phyloP scores from a whole-genome alignment of 208 protist species.

The Borovskyia barvae region DNA sequence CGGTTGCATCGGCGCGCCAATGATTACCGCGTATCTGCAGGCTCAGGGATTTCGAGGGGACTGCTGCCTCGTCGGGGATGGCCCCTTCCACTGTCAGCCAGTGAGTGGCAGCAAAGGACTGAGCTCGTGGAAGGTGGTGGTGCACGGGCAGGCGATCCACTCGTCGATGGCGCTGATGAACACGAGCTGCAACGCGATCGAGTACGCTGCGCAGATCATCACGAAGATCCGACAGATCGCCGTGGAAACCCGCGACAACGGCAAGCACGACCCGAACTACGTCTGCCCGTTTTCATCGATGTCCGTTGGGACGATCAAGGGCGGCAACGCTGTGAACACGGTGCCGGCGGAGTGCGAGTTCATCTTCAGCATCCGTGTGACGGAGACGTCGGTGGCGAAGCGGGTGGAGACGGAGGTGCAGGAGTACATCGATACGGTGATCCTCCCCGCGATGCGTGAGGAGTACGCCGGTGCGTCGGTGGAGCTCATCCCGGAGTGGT shows the following conservation, averaged over 20 bases:
- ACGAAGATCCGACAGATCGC: constrained; percentile 27
- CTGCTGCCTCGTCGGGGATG: constrained; percentile 41
- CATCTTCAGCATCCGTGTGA: constrained; percentile 33
- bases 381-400: constrained; percentile 9
- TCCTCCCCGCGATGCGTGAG: constrained; percentile 24
- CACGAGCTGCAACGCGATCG: constrained; percentile 43
- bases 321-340: constrained; percentile 44
- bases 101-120: constrained; percentile 41
- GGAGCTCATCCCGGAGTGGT: neutral
- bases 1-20: constrained; percentile 27
- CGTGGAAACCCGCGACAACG: constrained; percentile 25
- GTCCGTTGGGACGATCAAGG: constrained; percentile 31
- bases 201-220: constrained; percentile 38
- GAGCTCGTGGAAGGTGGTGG: constrained; percentile 24
- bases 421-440: constrained; percentile 22
- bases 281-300: constrained; percentile 23
- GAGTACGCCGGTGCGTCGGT: constrained; percentile 28
- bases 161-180: constrained; percentile 38
- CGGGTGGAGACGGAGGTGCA: constrained; percentile 25
- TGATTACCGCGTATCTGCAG: constrained; percentile 26
- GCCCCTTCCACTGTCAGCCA: constrained; percentile 10
- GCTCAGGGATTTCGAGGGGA: constrained; percentile 31
- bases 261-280: constrained; percentile 17
- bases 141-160: constrained; percentile 51
- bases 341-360: constrained; percentile 39